These are phyloP conservation scores for Cutaneotrichosporon dermatis DNA, from an alignment of 1,284 basidiomycete species.

Conservation along the genomic window DNA sequence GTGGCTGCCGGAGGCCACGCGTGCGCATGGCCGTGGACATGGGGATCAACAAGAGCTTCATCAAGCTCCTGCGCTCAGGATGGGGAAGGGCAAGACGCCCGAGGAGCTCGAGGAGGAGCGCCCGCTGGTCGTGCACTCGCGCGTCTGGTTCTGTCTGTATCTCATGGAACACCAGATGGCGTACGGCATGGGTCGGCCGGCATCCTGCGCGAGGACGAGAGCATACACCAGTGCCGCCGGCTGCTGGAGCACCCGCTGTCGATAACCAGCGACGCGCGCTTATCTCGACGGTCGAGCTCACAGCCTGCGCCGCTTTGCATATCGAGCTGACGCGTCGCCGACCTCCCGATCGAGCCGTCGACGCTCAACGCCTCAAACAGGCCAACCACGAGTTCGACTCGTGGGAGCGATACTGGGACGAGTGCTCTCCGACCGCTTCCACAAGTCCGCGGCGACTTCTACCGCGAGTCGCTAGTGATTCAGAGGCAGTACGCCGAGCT, in stretches of 20 bases:
- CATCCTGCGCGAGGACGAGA: slow-evolving; percentile 84
- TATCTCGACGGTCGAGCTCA: slow-evolving; percentile 67
- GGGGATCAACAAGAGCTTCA: slow-evolving; percentile 84
- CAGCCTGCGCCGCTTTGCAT: slow-evolving; percentile 44
- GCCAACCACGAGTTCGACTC: slow-evolving; percentile 49
- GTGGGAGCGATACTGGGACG: slow-evolving; percentile 50
- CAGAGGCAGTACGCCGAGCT: slow-evolving; percentile 47
- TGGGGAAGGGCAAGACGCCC: slow-evolving; percentile 58
- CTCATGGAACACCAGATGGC: slow-evolving; percentile 92
- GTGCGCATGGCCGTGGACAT: slow-evolving; percentile 90
- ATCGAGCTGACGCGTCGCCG: slow-evolving; percentile 45
- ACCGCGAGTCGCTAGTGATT: slow-evolving; percentile 43
- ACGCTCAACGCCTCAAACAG: slow-evolving; percentile 45
- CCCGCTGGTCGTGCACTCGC: slow-evolving; percentile 69
- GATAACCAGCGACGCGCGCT: slow-evolving; percentile 86
- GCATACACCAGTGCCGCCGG: slow-evolving; percentile 72
- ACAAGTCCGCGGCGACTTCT: slow-evolving; percentile 45
- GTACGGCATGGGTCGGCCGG: slow-evolving; percentile 89
- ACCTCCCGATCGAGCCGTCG: slow-evolving; percentile 42
- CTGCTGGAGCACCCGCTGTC: slow-evolving; percentile 81
- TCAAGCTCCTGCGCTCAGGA: slow-evolving; percentile 70
- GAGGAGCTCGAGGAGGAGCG: slow-evolving; percentile 62
- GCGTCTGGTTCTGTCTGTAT: slow-evolving; percentile 86
- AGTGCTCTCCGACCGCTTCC: slow-evolving; percentile 42
- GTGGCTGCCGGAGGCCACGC: slow-evolving; percentile 86